phyloP scores from a whole-genome alignment of 768 basidiomycete genomes.

The Boletus rubroflammeus region DNA sequence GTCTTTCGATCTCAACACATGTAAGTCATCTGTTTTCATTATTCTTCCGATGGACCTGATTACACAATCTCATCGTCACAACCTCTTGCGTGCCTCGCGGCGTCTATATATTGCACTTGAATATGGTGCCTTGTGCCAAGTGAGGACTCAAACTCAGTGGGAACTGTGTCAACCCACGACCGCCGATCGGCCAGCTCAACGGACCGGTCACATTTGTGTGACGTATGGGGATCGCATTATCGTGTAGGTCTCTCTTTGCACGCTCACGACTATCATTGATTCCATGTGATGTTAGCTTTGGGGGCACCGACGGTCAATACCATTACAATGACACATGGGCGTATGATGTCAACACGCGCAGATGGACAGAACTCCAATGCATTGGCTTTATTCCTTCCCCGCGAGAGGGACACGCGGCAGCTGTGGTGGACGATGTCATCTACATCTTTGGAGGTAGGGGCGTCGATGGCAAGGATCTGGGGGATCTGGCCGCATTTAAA shows the following conservation, averaged over 20 bases:
- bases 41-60: background rate
- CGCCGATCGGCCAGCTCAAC: conserved; percentile 64
- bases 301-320: conserved; percentile 97
- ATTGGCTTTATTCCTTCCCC: conserved; percentile 97
- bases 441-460: conserved; percentile 97
- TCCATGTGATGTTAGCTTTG: conserved; percentile 60
- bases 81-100: background rate
- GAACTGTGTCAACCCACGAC: conserved; percentile 65
- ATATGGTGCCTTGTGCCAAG: conserved; percentile 31
- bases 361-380: conserved; percentile 90
- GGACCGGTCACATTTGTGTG: conserved; percentile 91
- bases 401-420: conserved; percentile 93
- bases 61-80: background rate
- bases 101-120: background rate
- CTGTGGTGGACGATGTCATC: conserved; percentile 94
- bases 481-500: conserved; percentile 95
- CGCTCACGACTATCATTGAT: conserved; percentile 16
- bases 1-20: conserved; percentile 91
- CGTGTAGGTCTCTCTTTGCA: conserved; percentile 51
- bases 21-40: conserved; percentile 45
- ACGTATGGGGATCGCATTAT: conserved; percentile 80
- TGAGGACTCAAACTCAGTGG: conserved; percentile 83
- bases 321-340: conserved; percentile 99
- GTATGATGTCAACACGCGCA: conserved; percentile 75
- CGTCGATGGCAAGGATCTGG: conserved; percentile 93